Base-by-base conservation (phyloP, 495 filamentous ascomycete species). In the Lophiotrema nucula region DNA sequence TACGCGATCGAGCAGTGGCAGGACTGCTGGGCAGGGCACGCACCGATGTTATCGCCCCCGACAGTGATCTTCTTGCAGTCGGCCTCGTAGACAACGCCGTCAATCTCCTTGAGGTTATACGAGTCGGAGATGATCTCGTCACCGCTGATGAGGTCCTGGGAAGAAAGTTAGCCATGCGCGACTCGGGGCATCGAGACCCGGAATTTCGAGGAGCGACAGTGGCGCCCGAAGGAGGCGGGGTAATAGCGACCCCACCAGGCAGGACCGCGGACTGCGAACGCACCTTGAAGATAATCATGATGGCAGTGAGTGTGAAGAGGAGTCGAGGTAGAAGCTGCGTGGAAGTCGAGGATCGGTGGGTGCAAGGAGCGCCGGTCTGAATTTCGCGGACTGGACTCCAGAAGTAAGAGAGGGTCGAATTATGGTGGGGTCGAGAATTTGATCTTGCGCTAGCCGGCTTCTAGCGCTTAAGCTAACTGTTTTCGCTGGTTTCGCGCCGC, bases 81-180 rank as follows among this genome's bases (percentile, higher is more conserved):
- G 64, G 83, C 84, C 75, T 97, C 91, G 71, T 88, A 96, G 64
- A 86, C 84, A 65, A 85, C 76, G 47, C 81, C 83, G 70, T 91
- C 89, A 65, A 92, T 77, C 71, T 84, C 77, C 60, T 82, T 87
- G 58, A 95, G 66, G 52, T 88, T 75, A 77, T 86, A 97, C 66
- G 88, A 92, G 72, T 97, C 95, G 67, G 93, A 91, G 83, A 97
- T 82, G 73, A 97, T 81, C 86, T 97, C 93, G 75, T 97, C 93
- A 53, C 81, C 89, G 74, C 84, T 87, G 74, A 97, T 74, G 61
- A 90, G 77, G 76, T 97, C 93, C 93, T 98, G 60, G 12, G 65
- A 22, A 12, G 31, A 1, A 13, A n/a, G 21, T 55, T 50, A 53
- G 45, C 49, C 46, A 10, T 21, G 31, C 31, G 31, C 31, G 8